Conservation (phyloP, 106 monocot genomes). For the Cymbidium sinense region DNA sequence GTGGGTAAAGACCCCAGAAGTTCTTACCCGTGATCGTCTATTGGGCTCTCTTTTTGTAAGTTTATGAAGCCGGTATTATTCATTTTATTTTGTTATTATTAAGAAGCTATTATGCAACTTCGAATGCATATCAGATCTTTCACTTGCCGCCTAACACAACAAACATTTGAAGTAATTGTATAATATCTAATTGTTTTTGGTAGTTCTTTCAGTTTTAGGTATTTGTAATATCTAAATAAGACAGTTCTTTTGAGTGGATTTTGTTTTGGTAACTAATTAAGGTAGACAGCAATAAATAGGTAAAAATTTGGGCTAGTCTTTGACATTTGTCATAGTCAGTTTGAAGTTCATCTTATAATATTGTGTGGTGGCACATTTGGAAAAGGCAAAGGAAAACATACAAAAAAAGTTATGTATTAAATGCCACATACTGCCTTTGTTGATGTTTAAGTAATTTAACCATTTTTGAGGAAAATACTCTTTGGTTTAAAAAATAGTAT, state of each 20-base stretch:
- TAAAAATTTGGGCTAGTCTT: too few relatives aligned
- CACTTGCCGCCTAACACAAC: background rate
- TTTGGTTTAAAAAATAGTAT: too few relatives aligned
- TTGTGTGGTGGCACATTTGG: background rate
- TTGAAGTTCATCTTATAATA: background rate
- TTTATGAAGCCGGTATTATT: background rate
- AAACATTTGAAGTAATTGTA: background rate
- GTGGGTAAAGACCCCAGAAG: constrained; percentile 96
- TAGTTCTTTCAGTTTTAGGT: background rate
- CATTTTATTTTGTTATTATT: too few relatives aligned
- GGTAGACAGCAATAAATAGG: too few relatives aligned
- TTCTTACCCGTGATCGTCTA: constrained; percentile 87
- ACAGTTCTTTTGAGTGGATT: background rate
- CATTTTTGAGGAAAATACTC: too few relatives aligned
- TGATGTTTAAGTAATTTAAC: too few relatives aligned
- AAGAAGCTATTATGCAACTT: background rate
- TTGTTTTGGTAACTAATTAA: background rate
- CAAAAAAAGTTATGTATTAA: background rate
- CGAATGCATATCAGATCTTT: background rate
- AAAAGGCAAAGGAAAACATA: background rate
- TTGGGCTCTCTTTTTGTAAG: constrained; percentile 87
- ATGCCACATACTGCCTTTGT: background rate
- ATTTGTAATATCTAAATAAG: background rate
- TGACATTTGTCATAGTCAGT: too few relatives aligned
- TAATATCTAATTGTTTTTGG: background rate